phyloP scores from a whole-genome alignment of 805 yeast genomes.

The Maudiozyma serrabonitensis region DNA sequence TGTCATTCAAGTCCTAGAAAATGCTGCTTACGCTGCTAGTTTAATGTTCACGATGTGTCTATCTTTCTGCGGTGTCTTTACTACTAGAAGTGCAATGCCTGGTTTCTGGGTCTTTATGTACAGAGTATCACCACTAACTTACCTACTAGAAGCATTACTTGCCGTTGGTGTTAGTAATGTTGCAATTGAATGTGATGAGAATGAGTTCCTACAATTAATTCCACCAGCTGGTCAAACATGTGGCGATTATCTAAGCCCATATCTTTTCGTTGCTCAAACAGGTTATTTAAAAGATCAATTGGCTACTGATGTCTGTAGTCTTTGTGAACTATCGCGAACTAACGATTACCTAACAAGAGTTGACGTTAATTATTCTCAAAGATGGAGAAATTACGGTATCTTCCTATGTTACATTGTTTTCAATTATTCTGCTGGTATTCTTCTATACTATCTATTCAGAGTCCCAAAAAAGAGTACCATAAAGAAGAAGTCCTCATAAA shows the following conservation, averaged over 20 bases:
- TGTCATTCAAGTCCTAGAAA: constrained; percentile 47
- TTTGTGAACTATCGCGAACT: constrained; percentile 48
- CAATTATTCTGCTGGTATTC: constrained; percentile 33
- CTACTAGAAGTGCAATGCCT: constrained; percentile 46
- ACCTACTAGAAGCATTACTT: constrained; percentile 48
- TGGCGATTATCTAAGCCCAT: constrained; percentile 40
- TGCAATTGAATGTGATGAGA: constrained; percentile 37
- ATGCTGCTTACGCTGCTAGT: constrained; percentile 53
- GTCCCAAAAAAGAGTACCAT: constrained; percentile 47
- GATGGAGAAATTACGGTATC: constrained; percentile 58
- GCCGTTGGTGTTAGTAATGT: constrained; percentile 47
- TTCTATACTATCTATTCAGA: constrained; percentile 53
- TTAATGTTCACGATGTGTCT: constrained; percentile 53
- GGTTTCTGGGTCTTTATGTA: constrained; percentile 82
- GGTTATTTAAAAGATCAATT: constrained; percentile 42
- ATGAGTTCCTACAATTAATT: constrained; percentile 39
- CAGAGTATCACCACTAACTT: constrained; percentile 65
- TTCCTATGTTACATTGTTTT: constrained; percentile 42
- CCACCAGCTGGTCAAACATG: constrained; percentile 55
- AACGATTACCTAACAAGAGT: constrained; percentile 46
- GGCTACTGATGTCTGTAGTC: constrained; percentile 44
- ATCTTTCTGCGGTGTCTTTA: constrained; percentile 73
- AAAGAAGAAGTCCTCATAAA: background rate
- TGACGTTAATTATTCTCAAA: constrained; percentile 29
- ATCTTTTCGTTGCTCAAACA: constrained; percentile 26